Conservation (phyloP, 2,329 filamentous ascomycete genomes). For the Trichoderma sp. region DNA sequence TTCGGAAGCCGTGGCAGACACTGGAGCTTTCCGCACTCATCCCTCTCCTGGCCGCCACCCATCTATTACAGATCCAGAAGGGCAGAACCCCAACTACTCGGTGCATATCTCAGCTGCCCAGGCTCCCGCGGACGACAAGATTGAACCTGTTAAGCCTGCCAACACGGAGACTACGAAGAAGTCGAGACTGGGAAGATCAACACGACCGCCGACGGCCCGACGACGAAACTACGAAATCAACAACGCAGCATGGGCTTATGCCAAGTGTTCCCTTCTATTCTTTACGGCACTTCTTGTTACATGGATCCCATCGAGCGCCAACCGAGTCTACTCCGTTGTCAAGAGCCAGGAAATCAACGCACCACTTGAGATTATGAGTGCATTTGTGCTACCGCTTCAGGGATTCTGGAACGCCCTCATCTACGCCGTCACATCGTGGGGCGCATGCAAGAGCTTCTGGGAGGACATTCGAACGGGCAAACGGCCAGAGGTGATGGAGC, state of each 20-base stretch:
- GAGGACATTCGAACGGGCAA: constrained; percentile 38
- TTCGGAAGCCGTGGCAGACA: constrained; percentile 38
- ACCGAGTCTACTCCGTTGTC: constrained; percentile 71
- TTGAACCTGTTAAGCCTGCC: constrained; percentile 32
- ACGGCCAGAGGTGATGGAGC: constrained; percentile 37
- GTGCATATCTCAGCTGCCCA: constrained; percentile 50
- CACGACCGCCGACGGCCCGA: constrained; percentile 25
- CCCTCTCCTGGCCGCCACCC: constrained; percentile 23
- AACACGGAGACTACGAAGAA: background rate
- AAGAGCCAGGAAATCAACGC: constrained; percentile 55
- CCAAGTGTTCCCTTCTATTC: constrained; percentile 70
- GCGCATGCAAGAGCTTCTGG: constrained; percentile 57
- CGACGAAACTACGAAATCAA: constrained; percentile 54
- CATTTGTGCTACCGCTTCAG: constrained; percentile 76
- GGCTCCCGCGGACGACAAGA: constrained; percentile 25
- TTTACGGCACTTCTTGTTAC: constrained; percentile 71
- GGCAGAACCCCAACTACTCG: constrained; percentile 44
- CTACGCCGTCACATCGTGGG: constrained; percentile 70
- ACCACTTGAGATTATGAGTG: constrained; percentile 67
- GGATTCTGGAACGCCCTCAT: constrained; percentile 84
- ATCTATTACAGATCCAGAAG: constrained; percentile 16
- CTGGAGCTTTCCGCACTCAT: constrained; percentile 28
- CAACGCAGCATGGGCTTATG: constrained; percentile 68
- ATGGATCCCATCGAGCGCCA: constrained; percentile 76
- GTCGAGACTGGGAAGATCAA: background rate